Evolutionary conservation across 768 basidiomycete genomes (phyloP).

Genomic region (Mycena olivaceomarginata): DNA sequence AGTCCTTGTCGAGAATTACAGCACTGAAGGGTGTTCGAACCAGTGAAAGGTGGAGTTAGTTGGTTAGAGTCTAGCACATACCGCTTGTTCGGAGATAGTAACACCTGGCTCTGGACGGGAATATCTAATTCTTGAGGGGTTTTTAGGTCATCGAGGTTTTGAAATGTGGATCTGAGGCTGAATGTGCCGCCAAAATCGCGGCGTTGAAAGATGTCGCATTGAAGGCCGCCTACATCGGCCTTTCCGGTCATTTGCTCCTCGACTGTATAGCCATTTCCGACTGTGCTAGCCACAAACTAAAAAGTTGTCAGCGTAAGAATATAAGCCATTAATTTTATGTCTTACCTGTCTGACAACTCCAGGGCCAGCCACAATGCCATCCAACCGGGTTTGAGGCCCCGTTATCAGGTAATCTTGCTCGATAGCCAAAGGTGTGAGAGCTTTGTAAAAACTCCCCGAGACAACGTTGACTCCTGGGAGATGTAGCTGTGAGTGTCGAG

Average conservation of each 20-base stretch:
- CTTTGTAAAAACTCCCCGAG: neutral
- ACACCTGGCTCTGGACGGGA: neutral
- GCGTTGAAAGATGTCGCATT: neutral
- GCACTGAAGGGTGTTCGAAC: too few relatives aligned
- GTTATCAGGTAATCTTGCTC: conserved; percentile 9
- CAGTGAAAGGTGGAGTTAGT: too few relatives aligned
- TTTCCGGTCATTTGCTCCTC: conserved; percentile 13
- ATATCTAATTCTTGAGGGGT: conserved; percentile 7
- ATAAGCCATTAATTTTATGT: neutral
- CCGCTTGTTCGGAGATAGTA: too few relatives aligned
- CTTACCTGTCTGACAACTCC: conserved; percentile 8
- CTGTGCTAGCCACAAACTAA: conserved; percentile 7
- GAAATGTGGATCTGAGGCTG: neutral
- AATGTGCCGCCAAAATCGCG: neutral
- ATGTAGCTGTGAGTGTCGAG: neutral
- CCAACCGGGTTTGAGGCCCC: neutral
- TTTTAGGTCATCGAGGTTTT: neutral
- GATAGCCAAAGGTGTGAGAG: neutral
- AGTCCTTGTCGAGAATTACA: too few relatives aligned
- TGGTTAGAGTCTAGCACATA: too few relatives aligned
- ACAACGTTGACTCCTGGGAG: neutral
- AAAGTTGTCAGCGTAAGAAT: neutral
- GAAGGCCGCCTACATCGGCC: conserved; percentile 7
- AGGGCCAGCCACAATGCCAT: neutral
- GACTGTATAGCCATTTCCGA: conserved; percentile 6